phyloP scores from a whole-genome alignment of 805 yeast species.

The Starmerella khaoyaiensis region DNA sequence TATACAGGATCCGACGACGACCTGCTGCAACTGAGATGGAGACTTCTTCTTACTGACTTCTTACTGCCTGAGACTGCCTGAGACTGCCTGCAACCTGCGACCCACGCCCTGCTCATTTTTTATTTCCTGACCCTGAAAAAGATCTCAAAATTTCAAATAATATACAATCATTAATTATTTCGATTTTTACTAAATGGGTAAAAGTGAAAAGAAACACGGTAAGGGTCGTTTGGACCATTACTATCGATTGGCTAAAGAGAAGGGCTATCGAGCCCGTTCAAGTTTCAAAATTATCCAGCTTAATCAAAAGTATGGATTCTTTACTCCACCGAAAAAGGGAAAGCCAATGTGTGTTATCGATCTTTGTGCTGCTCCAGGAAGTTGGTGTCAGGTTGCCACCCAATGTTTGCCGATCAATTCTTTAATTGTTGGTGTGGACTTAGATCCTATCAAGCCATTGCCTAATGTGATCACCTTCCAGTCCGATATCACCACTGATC shows the following conservation, averaged over 20 bases:
- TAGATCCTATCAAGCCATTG: conserved; percentile 92
- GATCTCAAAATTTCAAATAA: no score
- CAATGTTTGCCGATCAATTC: conserved; percentile 86
- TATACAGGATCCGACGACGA: no score
- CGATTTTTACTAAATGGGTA: conserved; percentile 50
- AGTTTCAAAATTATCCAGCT: conserved; percentile 90
- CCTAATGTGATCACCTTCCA: conserved; percentile 92
- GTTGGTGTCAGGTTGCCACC: conserved; percentile 99
- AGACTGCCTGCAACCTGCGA: no score
- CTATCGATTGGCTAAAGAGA: conserved; percentile 92
- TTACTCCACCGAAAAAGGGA: conserved; percentile 62
- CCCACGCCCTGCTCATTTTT: no score
- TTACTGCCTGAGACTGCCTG: neutral
- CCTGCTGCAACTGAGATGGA: no score
- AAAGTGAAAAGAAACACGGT: conserved; percentile 84
- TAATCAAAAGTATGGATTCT: conserved; percentile 93
- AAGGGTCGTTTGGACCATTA: conserved; percentile 98
- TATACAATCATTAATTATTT: no score
- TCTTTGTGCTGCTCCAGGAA: conserved; percentile 98
- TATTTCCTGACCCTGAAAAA: no score
- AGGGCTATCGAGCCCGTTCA: conserved; percentile 98
- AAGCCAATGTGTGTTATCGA: conserved; percentile 79
- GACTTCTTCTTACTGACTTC: neutral
- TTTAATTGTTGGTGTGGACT: conserved; percentile 94
- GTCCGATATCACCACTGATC: conserved; percentile 95